Conservation (phyloP, 2,329 filamentous ascomycete species). For the Verticillium klebahnii region DNA sequence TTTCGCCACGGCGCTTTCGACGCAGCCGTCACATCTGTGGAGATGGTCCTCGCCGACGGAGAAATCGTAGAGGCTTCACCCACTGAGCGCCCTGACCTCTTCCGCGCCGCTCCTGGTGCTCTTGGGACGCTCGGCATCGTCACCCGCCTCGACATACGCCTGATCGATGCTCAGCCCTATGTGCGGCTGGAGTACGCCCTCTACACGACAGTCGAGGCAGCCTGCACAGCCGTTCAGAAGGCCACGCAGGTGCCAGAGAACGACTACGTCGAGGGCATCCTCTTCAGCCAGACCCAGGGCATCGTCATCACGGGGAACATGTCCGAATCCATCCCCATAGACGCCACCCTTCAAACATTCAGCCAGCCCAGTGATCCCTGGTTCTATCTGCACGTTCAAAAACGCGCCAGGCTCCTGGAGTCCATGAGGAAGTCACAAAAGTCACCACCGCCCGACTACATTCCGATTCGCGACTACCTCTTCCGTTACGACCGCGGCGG, state of each 20-base stretch:
- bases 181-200: slow-evolving; percentile 56
- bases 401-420: not conserved
- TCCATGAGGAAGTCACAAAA: slow-evolving; percentile 7
- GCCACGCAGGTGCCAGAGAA: slow-evolving; percentile 32
- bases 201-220: slow-evolving; percentile 29
- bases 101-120: slow-evolving; percentile 59
- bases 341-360: slow-evolving; percentile 32
- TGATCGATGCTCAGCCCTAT: slow-evolving; percentile 48
- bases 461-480: slow-evolving; percentile 62
- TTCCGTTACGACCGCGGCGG: slow-evolving; percentile 68
- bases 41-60: slow-evolving; percentile 62
- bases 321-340: slow-evolving; percentile 32
- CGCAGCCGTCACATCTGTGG: slow-evolving; percentile 53
- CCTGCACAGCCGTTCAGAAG: slow-evolving; percentile 38
- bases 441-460: slow-evolving; percentile 39
- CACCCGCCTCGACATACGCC: slow-evolving; percentile 57
- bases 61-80: slow-evolving; percentile 50
- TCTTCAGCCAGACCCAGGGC: slow-evolving; percentile 50
- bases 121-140: slow-evolving; percentile 65
- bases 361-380: slow-evolving; percentile 60
- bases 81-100: slow-evolving; percentile 52
- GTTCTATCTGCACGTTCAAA: slow-evolving; percentile 64
- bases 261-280: slow-evolving; percentile 67
- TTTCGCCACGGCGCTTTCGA: slow-evolving; percentile 66
- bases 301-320: slow-evolving; percentile 59